phyloP scores from a whole-genome alignment of 495 filamentous ascomycete genomes.

The Talaromyces stipitatus region DNA sequence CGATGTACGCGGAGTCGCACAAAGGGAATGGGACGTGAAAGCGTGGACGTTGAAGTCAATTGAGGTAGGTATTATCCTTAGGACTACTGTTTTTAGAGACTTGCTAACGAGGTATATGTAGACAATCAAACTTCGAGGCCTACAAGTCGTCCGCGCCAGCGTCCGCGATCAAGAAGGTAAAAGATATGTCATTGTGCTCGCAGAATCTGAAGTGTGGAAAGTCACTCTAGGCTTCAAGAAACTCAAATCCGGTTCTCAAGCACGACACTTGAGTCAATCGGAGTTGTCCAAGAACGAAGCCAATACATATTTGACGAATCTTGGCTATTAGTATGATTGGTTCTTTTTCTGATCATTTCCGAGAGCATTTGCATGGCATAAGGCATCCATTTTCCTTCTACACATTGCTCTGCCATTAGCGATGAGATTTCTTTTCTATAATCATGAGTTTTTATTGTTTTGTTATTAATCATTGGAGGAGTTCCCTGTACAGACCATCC shows the following conservation, averaged over 20 bases:
- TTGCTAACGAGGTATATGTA: constrained; percentile 27
- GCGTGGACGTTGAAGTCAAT: constrained; percentile 91
- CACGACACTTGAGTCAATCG: constrained; percentile 57
- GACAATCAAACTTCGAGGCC: constrained; percentile 48
- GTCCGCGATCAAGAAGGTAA: constrained; percentile 79
- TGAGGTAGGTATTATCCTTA: constrained; percentile 70
- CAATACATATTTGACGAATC: constrained; percentile 47
- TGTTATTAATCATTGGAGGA: not conserved
- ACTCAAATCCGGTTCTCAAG: constrained; percentile 63
- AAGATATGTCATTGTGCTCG: constrained; percentile 73
- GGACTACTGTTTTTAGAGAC: constrained; percentile 11
- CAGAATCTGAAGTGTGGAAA: constrained; percentile 88
- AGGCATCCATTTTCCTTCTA: not conserved
- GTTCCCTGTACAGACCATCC: constrained; percentile 1
- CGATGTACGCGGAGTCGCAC: constrained; percentile 74
- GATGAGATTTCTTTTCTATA: not conserved
- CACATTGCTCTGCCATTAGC: not conserved
- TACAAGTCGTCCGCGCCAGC: constrained; percentile 76
- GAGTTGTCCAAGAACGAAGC: constrained; percentile 54
- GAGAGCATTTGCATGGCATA: not conserved
- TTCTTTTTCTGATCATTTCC: not conserved
- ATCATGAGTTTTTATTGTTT: not conserved
- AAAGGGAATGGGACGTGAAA: constrained; percentile 97
- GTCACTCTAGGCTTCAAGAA: constrained; percentile 72
- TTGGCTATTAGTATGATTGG: constrained; percentile 46